Evolutionary conservation across 768 basidiomycete genomes (phyloP).

Genomic region (Cyclocybe cylindracea): DNA sequence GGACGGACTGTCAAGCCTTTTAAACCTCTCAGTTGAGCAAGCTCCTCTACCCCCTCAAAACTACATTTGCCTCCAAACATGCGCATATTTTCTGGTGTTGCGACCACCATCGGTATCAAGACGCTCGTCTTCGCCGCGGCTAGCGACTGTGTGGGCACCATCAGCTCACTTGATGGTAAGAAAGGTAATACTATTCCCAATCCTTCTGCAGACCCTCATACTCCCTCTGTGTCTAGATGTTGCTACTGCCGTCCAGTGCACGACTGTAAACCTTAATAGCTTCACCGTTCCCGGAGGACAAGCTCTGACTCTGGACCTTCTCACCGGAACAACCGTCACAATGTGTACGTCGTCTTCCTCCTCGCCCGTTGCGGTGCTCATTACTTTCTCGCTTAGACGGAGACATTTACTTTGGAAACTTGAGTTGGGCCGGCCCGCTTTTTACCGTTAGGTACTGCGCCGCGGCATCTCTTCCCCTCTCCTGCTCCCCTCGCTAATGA

Average conservation of each 20-base stretch:
- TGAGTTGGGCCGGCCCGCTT: constrained; percentile 54
- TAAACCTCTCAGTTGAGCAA: no score
- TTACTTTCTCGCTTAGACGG: constrained; percentile 40
- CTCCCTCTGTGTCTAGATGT: constrained; percentile 35
- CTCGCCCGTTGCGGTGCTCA: no score
- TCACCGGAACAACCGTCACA: constrained; percentile 55
- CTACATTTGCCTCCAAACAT: no score
- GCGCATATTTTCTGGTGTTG: no score
- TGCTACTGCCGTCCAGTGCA: constrained; percentile 51
- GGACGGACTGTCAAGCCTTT: no score
- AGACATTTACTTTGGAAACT: constrained; percentile 55
- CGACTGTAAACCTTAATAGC: constrained; percentile 53
- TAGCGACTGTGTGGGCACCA: no score
- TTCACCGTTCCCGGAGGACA: constrained; percentile 60
- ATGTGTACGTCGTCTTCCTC: constrained; percentile 40
- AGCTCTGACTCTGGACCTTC: constrained; percentile 47
- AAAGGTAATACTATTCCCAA: no score
- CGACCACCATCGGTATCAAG: no score
- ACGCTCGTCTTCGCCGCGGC: no score
- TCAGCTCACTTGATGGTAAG: no score
- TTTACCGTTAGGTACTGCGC: constrained; percentile 47
- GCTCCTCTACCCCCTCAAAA: no score
- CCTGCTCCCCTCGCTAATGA: not conserved
- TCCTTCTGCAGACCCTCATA: not conserved
- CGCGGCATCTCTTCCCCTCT: not conserved